Base-by-base conservation (phyloP, 768 basidiomycete genomes). In the Chiua virens region DNA sequence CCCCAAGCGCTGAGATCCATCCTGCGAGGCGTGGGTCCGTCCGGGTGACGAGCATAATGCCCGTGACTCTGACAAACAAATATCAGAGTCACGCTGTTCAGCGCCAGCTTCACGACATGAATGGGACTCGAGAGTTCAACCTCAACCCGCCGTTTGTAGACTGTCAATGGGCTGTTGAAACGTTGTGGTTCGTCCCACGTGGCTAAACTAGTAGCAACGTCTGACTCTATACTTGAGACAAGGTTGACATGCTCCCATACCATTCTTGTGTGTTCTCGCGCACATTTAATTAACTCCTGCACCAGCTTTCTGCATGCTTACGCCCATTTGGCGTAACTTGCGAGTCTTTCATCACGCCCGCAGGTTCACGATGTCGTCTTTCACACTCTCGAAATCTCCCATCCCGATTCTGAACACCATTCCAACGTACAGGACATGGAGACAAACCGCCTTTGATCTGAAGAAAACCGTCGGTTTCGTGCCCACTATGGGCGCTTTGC, bases 401-500 rank as follows among this genome's bases (percentile, higher is more conserved):
- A 76, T 80, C 74, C 64, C 68, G 22, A 62, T 80, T 45, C 79
- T 92, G 55, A 80, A 75, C 9, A 81, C 86, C 1, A 75, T 92
- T 22, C 65, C 77, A 6, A 70, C 77, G 0, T 87, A 81, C 60
- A 77, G 90, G 35, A 69, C 73, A 73, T 99, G 97, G 96, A 73
- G 96, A 22, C 69, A 75, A 43, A 70, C 71, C 28, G 89, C 84
- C 0, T 81, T 80, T 52, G 74, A 77, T 1, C 70, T 75, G 40
- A 72, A 74, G 27, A 79, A 84, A 63, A 78, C 82, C 2, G 92
- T 99, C 6, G 97, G 97, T 1, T 91, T 89, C 52, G 93, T 99
- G n/a, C 82, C 97, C 1, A 99, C 97, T 11, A 98, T 98, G 96
- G 96, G 96, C 20, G 96, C 96, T 2, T 72, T 99, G 38, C 97